A percentile compares a stretch with the other conserved stretches of the same genome.
Evolutionary conservation across 2,329 filamentous ascomycete genomes (phyloP).

Genomic region (Domatiomyces catenatus): DNA sequence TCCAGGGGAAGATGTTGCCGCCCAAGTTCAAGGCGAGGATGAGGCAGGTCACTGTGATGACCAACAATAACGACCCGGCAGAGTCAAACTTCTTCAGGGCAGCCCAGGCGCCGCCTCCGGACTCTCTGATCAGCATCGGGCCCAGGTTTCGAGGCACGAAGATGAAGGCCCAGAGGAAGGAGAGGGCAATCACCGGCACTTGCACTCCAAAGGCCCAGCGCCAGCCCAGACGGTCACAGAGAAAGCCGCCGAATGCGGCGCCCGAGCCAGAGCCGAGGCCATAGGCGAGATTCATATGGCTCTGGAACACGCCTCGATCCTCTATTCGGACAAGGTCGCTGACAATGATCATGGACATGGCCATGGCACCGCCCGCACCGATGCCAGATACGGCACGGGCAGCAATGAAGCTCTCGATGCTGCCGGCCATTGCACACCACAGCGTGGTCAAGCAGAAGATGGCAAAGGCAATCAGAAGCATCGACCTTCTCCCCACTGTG

Average conservation of each 20-base stretch:
- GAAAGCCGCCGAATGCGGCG: slow-evolving; percentile 52
- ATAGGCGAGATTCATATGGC: slow-evolving; percentile 54
- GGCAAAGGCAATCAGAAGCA: slow-evolving; percentile 48
- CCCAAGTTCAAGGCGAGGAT: slow-evolving; percentile 48
- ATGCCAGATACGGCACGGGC: slow-evolving; percentile 57
- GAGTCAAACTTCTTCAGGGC: slow-evolving; percentile 44
- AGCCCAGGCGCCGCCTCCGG: slow-evolving; percentile 31
- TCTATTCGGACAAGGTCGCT: slow-evolving; percentile 62
- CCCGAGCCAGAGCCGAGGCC: slow-evolving; percentile 30
- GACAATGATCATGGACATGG: slow-evolving; percentile 54
- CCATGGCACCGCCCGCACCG: slow-evolving; percentile 56
- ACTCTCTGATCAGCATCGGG: slow-evolving; percentile 30
- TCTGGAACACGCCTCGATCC: slow-evolving; percentile 51
- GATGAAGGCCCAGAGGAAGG: slow-evolving; percentile 28
- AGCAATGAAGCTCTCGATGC: slow-evolving; percentile 54
- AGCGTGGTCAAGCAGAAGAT: slow-evolving; percentile 50
- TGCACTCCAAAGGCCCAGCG: slow-evolving; percentile 56
- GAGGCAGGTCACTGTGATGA: slow-evolving; percentile 37
- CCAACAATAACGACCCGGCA: slow-evolving; percentile 39
- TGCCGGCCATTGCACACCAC: slow-evolving; percentile 53
- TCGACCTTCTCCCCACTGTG: slow-evolving; percentile 39
- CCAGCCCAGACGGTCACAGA: slow-evolving; percentile 59
- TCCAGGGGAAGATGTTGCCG: slow-evolving; percentile 49
- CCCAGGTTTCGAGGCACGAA: slow-evolving; percentile 33
- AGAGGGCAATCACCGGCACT: slow-evolving; percentile 36